A percentile compares a stretch with the other conserved stretches of the same genome.
phyloP scores from a whole-genome alignment of 2,329 filamentous ascomycete genomes.

The Xylariaceae sp. region DNA sequence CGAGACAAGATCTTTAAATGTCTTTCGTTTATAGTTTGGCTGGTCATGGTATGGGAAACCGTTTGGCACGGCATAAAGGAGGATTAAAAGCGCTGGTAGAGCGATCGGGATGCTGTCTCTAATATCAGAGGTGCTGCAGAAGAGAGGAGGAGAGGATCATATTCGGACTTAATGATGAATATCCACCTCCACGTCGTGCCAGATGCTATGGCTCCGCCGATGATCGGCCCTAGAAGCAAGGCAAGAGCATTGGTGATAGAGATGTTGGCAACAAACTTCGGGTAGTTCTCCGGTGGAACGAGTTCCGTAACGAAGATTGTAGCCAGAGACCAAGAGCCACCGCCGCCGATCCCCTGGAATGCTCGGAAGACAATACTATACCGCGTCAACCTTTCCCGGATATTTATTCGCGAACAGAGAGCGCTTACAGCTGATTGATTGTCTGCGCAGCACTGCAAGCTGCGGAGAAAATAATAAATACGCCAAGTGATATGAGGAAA shows the following conservation, averaged over 20 bases:
- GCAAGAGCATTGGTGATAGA: conserved; percentile 14
- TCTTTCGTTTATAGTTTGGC: not conserved
- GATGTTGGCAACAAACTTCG: conserved; percentile 10
- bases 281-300: conserved; percentile 18
- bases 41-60: conserved; percentile 12
- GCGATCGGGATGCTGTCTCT: conserved; percentile 8
- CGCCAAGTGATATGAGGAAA: conserved; percentile 56
- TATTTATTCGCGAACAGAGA: not conserved
- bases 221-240: conserved; percentile 20
- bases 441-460: conserved; percentile 64
- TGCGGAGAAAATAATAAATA: conserved; percentile 62
- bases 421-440: conserved; percentile 60
- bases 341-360: conserved; percentile 18
- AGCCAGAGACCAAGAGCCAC: conserved; percentile 16
- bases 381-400: not conserved
- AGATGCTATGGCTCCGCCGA: conserved; percentile 22
- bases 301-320: conserved; percentile 18
- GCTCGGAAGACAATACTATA: conserved; percentile 15
- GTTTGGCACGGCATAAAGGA: conserved; percentile 6
- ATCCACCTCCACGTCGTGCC: conserved; percentile 26
- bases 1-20: not conserved
- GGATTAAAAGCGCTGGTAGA: not conserved
- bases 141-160: too few species aligned
- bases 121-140: not conserved
- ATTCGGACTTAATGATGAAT: conserved; percentile 23